Percentiles rank a stretch among this genome's conserved stretches.
Conservation (phyloP, 2,329 filamentous ascomycete species). For the Fusarium lyarnte region DNA sequence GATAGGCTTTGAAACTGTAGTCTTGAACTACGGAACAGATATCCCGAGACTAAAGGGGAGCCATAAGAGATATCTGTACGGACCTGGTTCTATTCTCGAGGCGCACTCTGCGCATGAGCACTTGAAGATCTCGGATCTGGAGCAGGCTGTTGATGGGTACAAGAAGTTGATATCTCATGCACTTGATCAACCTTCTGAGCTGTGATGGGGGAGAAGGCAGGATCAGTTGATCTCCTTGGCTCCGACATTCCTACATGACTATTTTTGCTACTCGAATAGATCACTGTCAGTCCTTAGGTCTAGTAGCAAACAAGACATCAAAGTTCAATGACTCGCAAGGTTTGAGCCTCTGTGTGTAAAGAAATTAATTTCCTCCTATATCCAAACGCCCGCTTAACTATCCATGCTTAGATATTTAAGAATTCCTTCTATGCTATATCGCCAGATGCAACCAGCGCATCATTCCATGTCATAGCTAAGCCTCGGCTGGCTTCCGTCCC, state of each 20-base stretch:
- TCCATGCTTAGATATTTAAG: neutral
- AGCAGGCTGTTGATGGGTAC: neutral
- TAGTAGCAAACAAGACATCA: neutral
- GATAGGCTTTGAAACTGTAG: neutral
- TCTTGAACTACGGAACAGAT: conserved; percentile 1
- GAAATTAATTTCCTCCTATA: neutral
- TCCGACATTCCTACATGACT: too few species aligned
- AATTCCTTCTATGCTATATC: neutral
- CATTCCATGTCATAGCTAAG: neutral
- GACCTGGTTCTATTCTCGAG: neutral
- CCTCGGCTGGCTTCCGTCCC: conserved; percentile 7
- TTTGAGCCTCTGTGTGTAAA: fast-evolving
- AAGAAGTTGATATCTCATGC: neutral
- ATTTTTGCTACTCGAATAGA: neutral
- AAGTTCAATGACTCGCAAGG: neutral
- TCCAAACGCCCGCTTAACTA: neutral
- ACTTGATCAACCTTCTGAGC: neutral
- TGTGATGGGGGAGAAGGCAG: neutral
- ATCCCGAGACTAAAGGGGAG: neutral
- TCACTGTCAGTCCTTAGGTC: neutral
- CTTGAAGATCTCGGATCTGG: neutral
- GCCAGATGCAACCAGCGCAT: neutral
- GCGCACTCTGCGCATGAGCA: conserved; percentile 16
- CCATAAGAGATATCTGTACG: conserved; percentile 6
- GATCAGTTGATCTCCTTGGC: too few species aligned